Base-by-base conservation (phyloP, 176 grass and related monocot genomes). In the Dendrocalamus sinicus region DNA sequence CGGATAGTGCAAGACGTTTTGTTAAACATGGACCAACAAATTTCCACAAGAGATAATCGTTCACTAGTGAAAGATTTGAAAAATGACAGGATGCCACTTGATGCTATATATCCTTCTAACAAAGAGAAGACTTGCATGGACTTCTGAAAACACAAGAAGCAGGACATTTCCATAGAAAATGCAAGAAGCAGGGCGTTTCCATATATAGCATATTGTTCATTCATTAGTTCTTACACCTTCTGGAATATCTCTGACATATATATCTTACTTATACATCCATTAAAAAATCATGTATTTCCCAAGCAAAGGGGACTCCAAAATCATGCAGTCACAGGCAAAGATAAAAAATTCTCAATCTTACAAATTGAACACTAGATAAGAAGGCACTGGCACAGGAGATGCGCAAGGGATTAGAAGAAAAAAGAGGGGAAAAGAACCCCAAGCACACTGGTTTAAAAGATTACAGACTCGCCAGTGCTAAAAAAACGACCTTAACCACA, bases 381-480 rank as follows among this genome's bases (percentile, higher is more conserved):
- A 51, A 24, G 16, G 11, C 53, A 63, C 41, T 59, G 32, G 19
- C 44, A 75, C 11, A 67, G 8, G 17, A 67, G 41, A 81, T 23
- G 8, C 28, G n/a, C 63, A 77, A 67, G 9, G 72, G 52, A 30
- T 87, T n/a, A n/a, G n/a, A n/a, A n/a, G n/a, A n/a, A n/a, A n/a
- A n/a, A n/a, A n/a, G n/a, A n/a, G n/a, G n/a, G n/a, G n/a, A n/a
- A n/a, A n/a, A n/a, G n/a, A n/a, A n/a, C n/a, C n/a, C n/a, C n/a
- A n/a, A n/a, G n/a, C n/a, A n/a, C n/a, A n/a, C n/a, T n/a, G n/a
- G n/a, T n/a, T n/a, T n/a, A n/a, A n/a, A n/a, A n/a, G n/a, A n/a
- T n/a, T n/a, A n/a, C n/a, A n/a, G n/a, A n/a, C n/a, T n/a, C n/a
- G n/a, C n/a, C n/a, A n/a, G n/a, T n/a, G n/a, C n/a, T n/a, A n/a